Evolutionary conservation across 2,329 filamentous ascomycete species (phyloP).

Genomic region (Westerdykella sp.): DNA sequence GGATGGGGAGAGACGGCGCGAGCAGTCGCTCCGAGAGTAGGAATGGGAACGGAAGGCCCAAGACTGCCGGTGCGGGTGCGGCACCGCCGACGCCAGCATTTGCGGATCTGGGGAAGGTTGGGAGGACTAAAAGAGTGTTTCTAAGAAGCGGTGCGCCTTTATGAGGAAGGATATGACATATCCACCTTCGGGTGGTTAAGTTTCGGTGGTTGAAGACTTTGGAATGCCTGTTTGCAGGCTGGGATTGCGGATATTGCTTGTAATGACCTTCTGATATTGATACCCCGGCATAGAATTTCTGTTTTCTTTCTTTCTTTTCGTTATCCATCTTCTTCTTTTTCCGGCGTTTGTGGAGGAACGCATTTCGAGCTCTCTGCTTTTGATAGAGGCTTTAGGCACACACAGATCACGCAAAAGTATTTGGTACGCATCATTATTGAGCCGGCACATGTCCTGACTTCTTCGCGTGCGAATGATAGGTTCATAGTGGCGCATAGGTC

Average conservation of each 20-base stretch:
- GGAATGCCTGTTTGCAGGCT: not conserved
- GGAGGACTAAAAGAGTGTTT: conserved; percentile 67
- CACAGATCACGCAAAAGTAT: too few species aligned
- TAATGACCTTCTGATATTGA: conserved; percentile 1
- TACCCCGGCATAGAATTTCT: conserved; percentile 2
- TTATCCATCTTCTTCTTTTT: not conserved
- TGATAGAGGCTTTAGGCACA: too few species aligned
- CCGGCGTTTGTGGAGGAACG: not conserved
- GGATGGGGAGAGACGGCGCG: conserved; percentile 12
- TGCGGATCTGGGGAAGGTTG: conserved; percentile 65
- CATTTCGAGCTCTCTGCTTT: too few species aligned
- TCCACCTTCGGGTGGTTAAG: too few species aligned
- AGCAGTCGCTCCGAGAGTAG: conserved; percentile 28
- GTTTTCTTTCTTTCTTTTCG: not conserved
- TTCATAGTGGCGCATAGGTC: too few species aligned
- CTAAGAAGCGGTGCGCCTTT: conserved; percentile 35
- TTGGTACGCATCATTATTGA: too few species aligned
- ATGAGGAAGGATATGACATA: too few species aligned
- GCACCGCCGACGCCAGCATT: conserved; percentile 42
- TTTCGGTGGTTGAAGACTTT: not conserved
- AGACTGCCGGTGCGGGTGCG: conserved; percentile 7
- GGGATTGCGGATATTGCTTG: not conserved
- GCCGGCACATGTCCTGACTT: too few species aligned
- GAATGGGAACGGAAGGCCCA: conserved; percentile 8
- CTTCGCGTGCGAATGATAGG: too few species aligned